Base-by-base conservation (phyloP, 176 grass and related monocot genomes). In the Aegilops sharonensis region DNA sequence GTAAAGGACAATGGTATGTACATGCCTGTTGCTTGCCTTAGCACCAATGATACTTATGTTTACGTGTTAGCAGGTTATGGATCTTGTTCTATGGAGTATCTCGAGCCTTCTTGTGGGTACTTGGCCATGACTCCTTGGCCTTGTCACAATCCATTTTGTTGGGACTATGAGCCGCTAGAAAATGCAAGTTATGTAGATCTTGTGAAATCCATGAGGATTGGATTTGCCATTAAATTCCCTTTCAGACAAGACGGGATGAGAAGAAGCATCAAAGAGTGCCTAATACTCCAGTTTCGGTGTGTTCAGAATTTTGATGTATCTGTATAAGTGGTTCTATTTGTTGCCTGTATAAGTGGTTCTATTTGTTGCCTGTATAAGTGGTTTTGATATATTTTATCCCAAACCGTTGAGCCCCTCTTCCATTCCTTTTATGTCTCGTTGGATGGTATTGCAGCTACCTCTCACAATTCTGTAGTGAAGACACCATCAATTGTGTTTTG, bases 21-120 rank as follows among this genome's bases (percentile, higher is more conserved):
- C 36, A 17, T 10, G 6, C 82, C 10, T 21, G 57, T 81, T 42
- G 10, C 78, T 56, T 89, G 88, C 45, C 47, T 85, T 20, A 81
- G 77, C 14, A 21, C 11, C 5, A 75, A 70, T 4, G 10, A 59
- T 35, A 40, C 77, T 42, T 85, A 68, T 45, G 88, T 89, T 68
- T 85, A 85, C 54, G 32, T 81, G 21, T 42, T 35, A 35, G 21
- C 8, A 59, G 23, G 64, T 9, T 6, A 1, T 1, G 13, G 32
- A 20, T 27, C 17, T 15, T 32, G 11, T 48, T 13, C 0, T 8
- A 10, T 85, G 18, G 1, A 18, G 17, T 17, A 23, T 18, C 59
- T 90, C n/a, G 27, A 78, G 36, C 62, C 84, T 70, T 90, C 84
- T 5, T 90, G 88, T 72, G 57, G 59, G 3, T 83, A 57, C 20